These are phyloP conservation scores for Phylloporus sp. DNA, from an alignment of 768 basidiomycete genomes.

Conservation along the genomic window DNA sequence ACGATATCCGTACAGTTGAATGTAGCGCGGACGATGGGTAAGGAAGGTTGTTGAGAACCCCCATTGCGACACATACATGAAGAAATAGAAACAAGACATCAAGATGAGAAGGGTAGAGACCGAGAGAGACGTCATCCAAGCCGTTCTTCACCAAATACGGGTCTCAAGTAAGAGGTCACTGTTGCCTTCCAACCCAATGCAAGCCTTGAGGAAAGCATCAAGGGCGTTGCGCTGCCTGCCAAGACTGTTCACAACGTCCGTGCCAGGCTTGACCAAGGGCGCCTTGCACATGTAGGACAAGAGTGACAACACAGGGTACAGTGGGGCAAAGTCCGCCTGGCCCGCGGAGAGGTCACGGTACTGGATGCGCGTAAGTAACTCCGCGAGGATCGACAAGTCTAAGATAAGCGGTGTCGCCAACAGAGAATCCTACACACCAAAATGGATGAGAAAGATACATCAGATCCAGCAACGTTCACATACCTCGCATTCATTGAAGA, in stretches of 20 bases:
- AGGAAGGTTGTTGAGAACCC: slow-evolving; percentile 22
- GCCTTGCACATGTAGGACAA: slow-evolving; percentile 98
- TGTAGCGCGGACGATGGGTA: neutral
- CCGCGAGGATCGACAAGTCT: slow-evolving; percentile 88
- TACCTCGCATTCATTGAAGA: slow-evolving; percentile 97
- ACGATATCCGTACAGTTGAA: slow-evolving; percentile 15
- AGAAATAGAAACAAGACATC: neutral
- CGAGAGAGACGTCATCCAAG: neutral
- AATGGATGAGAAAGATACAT: neutral
- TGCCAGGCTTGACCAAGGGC: slow-evolving; percentile 91
- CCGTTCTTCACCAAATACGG: slow-evolving; percentile 70
- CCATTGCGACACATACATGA: neutral
- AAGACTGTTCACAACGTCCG: slow-evolving; percentile 92
- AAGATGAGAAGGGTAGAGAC: neutral
- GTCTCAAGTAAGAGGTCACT: slow-evolving; percentile 84
- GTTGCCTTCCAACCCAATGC: slow-evolving; percentile 79
- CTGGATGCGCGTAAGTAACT: slow-evolving; percentile 88
- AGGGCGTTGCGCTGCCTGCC: slow-evolving; percentile 93
- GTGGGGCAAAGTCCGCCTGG: slow-evolving; percentile 65
- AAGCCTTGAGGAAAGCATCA: slow-evolving; percentile 92
- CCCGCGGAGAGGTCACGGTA: slow-evolving; percentile 60
- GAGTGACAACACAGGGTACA: slow-evolving; percentile 90
- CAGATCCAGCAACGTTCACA: slow-evolving; percentile 8
- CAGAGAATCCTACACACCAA: slow-evolving; percentile 69
- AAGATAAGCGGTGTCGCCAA: slow-evolving; percentile 95